Percentiles rank a stretch among this genome's conserved stretches.
These are phyloP conservation scores for Macrotyloma uniflorum DNA, from an alignment of 306 rosid genomes.

Conservation along the genomic window DNA sequence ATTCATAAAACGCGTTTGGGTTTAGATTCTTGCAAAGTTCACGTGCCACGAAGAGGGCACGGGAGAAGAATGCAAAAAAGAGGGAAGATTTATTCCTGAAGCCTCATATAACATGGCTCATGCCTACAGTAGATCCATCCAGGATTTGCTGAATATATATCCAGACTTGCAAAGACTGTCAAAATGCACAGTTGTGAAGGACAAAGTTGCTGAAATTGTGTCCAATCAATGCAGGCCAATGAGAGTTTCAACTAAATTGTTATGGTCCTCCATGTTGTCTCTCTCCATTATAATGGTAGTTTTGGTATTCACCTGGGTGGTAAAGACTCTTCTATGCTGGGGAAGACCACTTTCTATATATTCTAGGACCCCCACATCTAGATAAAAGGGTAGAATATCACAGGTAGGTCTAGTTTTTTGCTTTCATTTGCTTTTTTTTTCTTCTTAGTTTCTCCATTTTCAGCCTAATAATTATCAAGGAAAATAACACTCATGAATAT, in stretches of 20 bases:
- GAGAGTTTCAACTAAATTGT: slow-evolving; percentile 38
- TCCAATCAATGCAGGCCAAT: slow-evolving; percentile 66
- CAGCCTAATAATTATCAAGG: background rate
- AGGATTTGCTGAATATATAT: slow-evolving; percentile 61
- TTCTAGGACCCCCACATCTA: slow-evolving; percentile 29
- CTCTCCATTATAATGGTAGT: slow-evolving; percentile 65
- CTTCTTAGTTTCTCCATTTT: background rate
- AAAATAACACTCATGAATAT: slow-evolving; percentile 34
- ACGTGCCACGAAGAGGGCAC: slow-evolving; percentile 42
- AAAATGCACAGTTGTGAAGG: slow-evolving; percentile 56
- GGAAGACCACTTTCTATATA: slow-evolving; percentile 38
- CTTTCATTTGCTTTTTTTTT: background rate
- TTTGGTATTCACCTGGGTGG: slow-evolving; percentile 52
- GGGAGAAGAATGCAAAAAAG: slow-evolving; percentile 44
- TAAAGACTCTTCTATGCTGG: slow-evolving; percentile 48
- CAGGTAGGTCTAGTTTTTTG: background rate
- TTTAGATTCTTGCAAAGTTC: slow-evolving; percentile 52
- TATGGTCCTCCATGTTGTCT: slow-evolving; percentile 60
- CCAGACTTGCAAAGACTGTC: slow-evolving; percentile 64
- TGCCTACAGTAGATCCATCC: slow-evolving; percentile 63
- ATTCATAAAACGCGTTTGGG: background rate
- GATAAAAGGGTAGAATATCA: slow-evolving; percentile 17
- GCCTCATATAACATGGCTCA: slow-evolving; percentile 56
- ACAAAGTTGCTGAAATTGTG: slow-evolving; percentile 53
- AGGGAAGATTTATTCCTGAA: slow-evolving; percentile 53